phyloP scores from a whole-genome alignment of 768 basidiomycete genomes.

The Collybia nuda region DNA sequence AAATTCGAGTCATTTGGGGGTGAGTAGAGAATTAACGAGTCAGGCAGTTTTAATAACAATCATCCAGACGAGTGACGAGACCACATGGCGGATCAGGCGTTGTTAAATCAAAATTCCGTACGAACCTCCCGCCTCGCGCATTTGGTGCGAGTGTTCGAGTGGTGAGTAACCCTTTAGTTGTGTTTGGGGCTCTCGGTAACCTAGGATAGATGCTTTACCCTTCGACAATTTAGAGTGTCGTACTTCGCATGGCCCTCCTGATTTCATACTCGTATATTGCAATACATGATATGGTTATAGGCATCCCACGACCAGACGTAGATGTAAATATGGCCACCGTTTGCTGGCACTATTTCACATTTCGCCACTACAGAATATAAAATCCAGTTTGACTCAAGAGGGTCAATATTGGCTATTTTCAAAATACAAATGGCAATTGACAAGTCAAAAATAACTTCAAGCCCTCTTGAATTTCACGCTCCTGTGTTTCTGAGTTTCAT shows the following conservation, averaged over 20 bases:
- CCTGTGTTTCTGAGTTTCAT: too few relatives aligned
- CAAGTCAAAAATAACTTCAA: too few relatives aligned
- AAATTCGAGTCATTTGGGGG: conserved; percentile 99
- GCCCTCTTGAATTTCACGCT: too few relatives aligned
- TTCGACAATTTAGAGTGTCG: conserved; percentile 66
- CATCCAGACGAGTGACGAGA: conserved; percentile 81
- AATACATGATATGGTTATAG: conserved; percentile 46
- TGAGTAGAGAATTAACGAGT: conserved; percentile 33
- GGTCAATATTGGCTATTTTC: too few relatives aligned
- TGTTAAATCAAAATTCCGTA: conserved; percentile 94
- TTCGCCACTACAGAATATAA: too few relatives aligned
- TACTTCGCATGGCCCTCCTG: conserved; percentile 33
- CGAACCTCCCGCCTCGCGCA: conserved; percentile 91
- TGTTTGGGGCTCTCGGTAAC: conserved; percentile 6
- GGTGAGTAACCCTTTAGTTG: conserved; percentile 47
- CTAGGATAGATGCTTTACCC: conserved; percentile 84
- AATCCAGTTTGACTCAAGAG: too few relatives aligned
- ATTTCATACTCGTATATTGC: conserved; percentile 37
- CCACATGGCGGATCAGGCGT: conserved; percentile 94
- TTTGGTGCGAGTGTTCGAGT: conserved; percentile 93
- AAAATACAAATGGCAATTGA: too few relatives aligned
- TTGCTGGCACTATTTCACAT: too few relatives aligned
- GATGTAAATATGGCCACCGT: background rate
- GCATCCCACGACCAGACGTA: conserved; percentile 15
- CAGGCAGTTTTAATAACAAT: background rate